phyloP scores from a whole-genome alignment of 495 filamentous ascomycete genomes.

The Chlorociboria aeruginascens region DNA sequence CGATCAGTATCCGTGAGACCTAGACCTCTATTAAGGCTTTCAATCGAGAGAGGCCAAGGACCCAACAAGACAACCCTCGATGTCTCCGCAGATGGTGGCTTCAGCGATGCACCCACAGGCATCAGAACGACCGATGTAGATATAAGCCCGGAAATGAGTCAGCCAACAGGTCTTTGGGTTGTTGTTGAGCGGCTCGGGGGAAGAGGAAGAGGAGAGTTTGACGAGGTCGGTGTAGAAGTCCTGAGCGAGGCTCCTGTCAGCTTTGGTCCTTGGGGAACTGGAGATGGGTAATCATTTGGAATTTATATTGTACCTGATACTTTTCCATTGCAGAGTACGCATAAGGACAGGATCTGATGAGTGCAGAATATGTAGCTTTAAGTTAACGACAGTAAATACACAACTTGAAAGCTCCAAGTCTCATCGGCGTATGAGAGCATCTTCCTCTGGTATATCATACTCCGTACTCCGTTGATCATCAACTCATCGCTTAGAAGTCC shows the following conservation, averaged over 20 bases:
- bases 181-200: slow-evolving; percentile 64
- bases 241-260: slow-evolving; percentile 54
- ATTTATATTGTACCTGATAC: no score
- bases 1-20: slow-evolving; percentile 2
- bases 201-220: slow-evolving; percentile 32
- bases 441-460: neutral
- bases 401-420: neutral
- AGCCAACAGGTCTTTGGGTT: slow-evolving; percentile 52
- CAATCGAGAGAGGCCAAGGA: slow-evolving; percentile 55
- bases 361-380: no score
- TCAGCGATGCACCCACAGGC: slow-evolving; percentile 54
- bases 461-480: neutral
- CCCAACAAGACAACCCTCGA: slow-evolving; percentile 50
- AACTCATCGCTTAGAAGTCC: neutral
- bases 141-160: slow-evolving; percentile 42
- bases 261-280: slow-evolving; percentile 41
- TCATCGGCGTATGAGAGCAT: neutral
- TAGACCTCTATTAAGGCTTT: slow-evolving; percentile 44
- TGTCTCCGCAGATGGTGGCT: slow-evolving; percentile 45
- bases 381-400: neutral
- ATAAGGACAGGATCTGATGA: no score
- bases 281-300: slow-evolving; percentile 21
- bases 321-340: no score
- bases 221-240: slow-evolving; percentile 46
- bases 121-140: slow-evolving; percentile 62